Evolutionary conservation across 306 rosid genomes (phyloP).

Genomic region (Begonia loranthoides): DNA sequence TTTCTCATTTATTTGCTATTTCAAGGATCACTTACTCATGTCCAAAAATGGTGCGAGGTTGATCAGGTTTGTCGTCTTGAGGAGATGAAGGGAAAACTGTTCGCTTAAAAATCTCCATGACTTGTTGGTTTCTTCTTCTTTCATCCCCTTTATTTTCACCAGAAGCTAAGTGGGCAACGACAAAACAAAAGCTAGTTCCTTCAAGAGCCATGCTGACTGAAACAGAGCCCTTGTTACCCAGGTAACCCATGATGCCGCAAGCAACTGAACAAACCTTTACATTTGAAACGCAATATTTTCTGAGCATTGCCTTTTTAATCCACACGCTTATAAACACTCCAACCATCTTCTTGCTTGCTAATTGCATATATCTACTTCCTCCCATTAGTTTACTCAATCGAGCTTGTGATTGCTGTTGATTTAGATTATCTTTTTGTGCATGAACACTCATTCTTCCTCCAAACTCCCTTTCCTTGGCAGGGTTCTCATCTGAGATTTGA

Average conservation of each 20-base stretch:
- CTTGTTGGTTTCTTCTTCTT: conserved; percentile 66
- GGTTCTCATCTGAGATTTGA: conserved; percentile 22
- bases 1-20: background rate
- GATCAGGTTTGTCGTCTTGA: conserved; percentile 19
- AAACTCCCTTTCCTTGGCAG: conserved; percentile 6
- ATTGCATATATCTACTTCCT: conserved; percentile 29
- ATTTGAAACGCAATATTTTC: conserved; percentile 42
- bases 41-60: conserved; percentile 66
- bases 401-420: conserved; percentile 9
- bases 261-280: conserved; percentile 82
- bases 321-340: conserved; percentile 85
- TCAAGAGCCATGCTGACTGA: conserved; percentile 81
- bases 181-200: conserved; percentile 88
- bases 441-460: conserved; percentile 12
- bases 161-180: conserved; percentile 75
- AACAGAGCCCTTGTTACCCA: conserved; percentile 89
- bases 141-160: conserved; percentile 88
- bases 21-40: conserved; percentile 64
- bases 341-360: conserved; percentile 93
- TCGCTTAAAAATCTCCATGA: conserved; percentile 63
- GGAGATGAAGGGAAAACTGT: conserved; percentile 41
- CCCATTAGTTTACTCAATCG: conserved; percentile 7
- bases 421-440: conserved; percentile 9
- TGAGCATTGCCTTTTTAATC: conserved; percentile 45
- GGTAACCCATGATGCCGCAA: conserved; percentile 92